These are phyloP conservation scores for Diplodia corticola DNA, from an alignment of 2,329 filamentous ascomycete genomes.

Conservation along the genomic window DNA sequence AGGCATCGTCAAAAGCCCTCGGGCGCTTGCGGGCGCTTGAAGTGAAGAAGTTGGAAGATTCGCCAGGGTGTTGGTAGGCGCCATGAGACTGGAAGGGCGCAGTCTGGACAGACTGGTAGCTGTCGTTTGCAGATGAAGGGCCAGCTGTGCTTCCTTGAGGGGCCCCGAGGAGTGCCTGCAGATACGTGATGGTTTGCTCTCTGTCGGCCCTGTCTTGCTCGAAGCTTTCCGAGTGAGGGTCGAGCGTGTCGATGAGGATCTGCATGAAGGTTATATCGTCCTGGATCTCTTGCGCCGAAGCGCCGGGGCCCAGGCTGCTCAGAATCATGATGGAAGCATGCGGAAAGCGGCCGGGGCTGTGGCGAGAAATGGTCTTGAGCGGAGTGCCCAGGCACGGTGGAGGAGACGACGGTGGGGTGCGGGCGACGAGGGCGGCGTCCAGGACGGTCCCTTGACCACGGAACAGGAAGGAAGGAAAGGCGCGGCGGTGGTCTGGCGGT, in stretches of 20 bases:
- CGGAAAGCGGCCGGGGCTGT: neutral
- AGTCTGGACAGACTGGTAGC: neutral
- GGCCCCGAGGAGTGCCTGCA: neutral
- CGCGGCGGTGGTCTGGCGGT: neutral
- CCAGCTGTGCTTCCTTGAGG: neutral
- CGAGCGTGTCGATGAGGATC: conserved; percentile 17
- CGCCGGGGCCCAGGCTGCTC: conserved; percentile 4
- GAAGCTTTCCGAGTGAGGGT: conserved; percentile 12
- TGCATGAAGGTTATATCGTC: conserved; percentile 20
- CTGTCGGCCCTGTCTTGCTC: neutral
- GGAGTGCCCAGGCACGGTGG: neutral
- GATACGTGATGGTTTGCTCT: neutral
- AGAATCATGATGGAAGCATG: conserved; percentile 12
- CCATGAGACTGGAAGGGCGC: neutral
- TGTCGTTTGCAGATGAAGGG: neutral
- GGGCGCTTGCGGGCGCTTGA: conserved; percentile 1
- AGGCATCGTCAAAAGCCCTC: conserved; percentile 2
- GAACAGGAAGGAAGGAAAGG: neutral
- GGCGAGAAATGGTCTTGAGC: neutral
- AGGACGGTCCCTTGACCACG: neutral
- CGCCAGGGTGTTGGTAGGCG: neutral
- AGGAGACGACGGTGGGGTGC: neutral
- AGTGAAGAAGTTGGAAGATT: neutral
- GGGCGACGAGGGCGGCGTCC: neutral
- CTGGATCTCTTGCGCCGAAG: conserved; percentile 10